Percentiles rank a stretch among this genome's conserved stretches.
These are phyloP conservation scores for Wickerhamomyces sp. DNA, from an alignment of 1,139 yeast species.

Conservation along the genomic window DNA sequence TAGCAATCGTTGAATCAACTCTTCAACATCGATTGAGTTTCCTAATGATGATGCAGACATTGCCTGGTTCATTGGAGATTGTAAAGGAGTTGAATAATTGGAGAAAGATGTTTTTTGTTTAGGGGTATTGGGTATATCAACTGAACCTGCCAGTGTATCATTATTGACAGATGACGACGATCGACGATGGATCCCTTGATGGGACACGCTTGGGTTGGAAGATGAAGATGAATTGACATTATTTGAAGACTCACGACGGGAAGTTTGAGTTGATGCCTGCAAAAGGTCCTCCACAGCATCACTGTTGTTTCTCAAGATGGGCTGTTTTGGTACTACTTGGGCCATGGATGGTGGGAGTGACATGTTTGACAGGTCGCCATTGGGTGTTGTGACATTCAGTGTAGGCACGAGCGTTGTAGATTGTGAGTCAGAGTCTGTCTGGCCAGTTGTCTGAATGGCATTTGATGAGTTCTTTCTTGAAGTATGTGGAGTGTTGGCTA, in stretches of 20 bases:
- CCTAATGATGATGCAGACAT: constrained; percentile 12
- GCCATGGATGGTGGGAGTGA: constrained; percentile 66
- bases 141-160: constrained; percentile 11
- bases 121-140: constrained; percentile 14
- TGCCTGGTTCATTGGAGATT: constrained; percentile 13
- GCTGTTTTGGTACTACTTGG: constrained; percentile 62
- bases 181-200: neutral
- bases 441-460: constrained; percentile 10
- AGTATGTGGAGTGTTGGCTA: constrained; percentile 33
- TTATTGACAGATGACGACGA: constrained; percentile 14
- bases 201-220: neutral
- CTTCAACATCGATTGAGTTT: constrained; percentile 69
- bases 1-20: constrained; percentile 77
- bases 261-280: constrained; percentile 6
- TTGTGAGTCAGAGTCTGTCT: constrained; percentile 11
- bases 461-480: constrained; percentile 38
- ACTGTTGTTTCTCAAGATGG: constrained; percentile 44
- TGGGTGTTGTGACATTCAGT: constrained; percentile 15
- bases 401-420: constrained; percentile 11
- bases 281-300: constrained; percentile 26
- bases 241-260: constrained; percentile 6
- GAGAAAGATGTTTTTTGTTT: constrained; percentile 20
- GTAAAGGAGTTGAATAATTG: constrained; percentile 21
- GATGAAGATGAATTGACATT: neutral
- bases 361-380: constrained; percentile 11